phyloP scores from a whole-genome alignment of 1,284 basidiomycete genomes.

The Apiotrichum domesticum region DNA sequence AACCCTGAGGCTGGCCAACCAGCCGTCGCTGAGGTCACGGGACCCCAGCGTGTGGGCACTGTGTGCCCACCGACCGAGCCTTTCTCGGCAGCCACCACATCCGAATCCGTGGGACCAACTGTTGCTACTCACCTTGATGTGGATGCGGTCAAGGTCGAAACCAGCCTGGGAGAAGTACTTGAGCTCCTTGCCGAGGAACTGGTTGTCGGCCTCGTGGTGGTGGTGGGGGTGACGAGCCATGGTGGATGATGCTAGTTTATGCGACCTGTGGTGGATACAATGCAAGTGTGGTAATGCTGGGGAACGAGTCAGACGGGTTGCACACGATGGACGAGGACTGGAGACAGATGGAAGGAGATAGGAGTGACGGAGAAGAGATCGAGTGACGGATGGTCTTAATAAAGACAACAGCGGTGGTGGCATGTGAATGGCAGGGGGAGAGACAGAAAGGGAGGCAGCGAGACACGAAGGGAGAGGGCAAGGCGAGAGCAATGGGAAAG shows the following conservation, averaged over 20 bases:
- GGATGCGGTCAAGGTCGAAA: constrained; percentile 73
- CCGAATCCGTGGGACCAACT: no score
- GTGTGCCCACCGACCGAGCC: no score
- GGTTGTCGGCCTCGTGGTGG: constrained; percentile 28
- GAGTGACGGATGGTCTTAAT: neutral
- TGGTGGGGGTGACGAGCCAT: constrained; percentile 37
- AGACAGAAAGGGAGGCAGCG: neutral
- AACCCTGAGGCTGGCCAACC: no score
- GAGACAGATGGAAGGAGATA: neutral
- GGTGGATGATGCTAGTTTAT: constrained; percentile 10
- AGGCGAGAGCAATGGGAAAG: neutral
- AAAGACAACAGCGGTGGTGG: neutral
- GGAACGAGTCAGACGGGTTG: neutral
- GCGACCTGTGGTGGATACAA: constrained; percentile 1
- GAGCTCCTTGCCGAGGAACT: constrained; percentile 78
- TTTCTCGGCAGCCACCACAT: no score
- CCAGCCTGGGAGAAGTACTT: constrained; percentile 98
- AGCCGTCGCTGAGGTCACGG: no score
- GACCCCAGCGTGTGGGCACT: no score
- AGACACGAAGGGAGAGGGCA: neutral
- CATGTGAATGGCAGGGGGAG: neutral
- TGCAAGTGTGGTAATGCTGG: constrained; percentile 7
- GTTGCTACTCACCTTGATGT: constrained; percentile 44
- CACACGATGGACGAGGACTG: no score
- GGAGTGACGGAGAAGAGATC: neutral